Conservation (phyloP, 2,329 filamentous ascomycete genomes). For the Pseudopithomyces chartarum region DNA sequence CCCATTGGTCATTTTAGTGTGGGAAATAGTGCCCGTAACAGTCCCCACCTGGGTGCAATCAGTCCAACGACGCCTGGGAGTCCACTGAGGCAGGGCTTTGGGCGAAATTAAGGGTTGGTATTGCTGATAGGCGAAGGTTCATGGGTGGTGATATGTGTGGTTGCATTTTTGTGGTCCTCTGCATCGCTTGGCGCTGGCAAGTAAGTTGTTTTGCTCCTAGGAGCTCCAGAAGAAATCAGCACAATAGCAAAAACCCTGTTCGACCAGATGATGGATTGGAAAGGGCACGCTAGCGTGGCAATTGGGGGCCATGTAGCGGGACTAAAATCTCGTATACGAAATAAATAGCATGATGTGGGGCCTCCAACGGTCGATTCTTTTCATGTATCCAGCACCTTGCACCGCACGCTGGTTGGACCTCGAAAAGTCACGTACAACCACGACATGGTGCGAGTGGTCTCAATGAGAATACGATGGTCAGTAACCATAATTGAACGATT, state of each 20-base stretch:
- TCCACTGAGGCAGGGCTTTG: constrained; percentile 31
- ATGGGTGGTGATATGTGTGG: not conserved
- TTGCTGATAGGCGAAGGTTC: not conserved
- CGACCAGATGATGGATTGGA: not conserved
- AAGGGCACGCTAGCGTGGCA: not conserved
- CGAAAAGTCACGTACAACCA: too few species aligned
- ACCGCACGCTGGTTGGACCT: too few species aligned
- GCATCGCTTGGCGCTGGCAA: constrained; percentile 2
- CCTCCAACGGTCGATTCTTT: not conserved
- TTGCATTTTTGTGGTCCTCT: not conserved
- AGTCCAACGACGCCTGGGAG: constrained; percentile 29
- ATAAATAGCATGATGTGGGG: not conserved
- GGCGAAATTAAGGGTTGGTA: constrained; percentile 3
- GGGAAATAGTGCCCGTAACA: constrained; percentile 11
- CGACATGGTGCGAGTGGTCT: too few species aligned
- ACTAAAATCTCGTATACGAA: not conserved
- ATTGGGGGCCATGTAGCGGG: not conserved
- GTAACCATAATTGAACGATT: too few species aligned
- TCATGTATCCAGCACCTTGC: not conserved
- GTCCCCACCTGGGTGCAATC: not conserved
- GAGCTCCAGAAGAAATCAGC: not conserved
- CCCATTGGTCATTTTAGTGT: constrained; percentile 36
- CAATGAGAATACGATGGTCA: too few species aligned
- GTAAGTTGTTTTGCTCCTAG: not conserved
- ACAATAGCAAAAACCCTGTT: not conserved